Evolutionary conservation across 2,329 filamentous ascomycete species (phyloP).

Genomic region (Ambrosiella xylebori): DNA sequence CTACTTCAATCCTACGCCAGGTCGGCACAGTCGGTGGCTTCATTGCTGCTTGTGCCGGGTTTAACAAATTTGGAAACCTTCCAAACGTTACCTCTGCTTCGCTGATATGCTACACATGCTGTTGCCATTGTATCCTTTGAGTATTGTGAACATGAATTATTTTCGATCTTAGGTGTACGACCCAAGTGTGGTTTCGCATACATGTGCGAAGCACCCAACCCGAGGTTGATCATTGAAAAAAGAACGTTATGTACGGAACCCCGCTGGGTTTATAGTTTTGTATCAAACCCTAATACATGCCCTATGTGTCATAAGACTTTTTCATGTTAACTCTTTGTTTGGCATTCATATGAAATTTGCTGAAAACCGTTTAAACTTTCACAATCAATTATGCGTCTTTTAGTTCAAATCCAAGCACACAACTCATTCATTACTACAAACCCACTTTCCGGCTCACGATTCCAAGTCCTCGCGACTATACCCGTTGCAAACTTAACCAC

Average conservation of each 20-base stretch:
- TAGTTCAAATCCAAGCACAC: too few species aligned
- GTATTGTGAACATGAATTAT: not conserved
- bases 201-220: not conserved
- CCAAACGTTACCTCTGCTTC: not conserved
- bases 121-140: not conserved
- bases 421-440: too few species aligned
- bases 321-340: too few species aligned
- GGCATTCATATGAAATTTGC: too few species aligned
- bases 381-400: too few species aligned
- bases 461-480: not conserved
- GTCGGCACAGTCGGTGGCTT: not conserved
- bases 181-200: not conserved
- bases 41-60: not conserved
- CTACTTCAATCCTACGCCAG: not conserved
- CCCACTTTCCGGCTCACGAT: not conserved
- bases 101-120: not conserved
- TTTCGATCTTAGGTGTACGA: not conserved
- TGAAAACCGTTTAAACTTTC: too few species aligned
- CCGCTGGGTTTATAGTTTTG: too few species aligned
- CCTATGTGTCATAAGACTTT: too few species aligned
- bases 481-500: not conserved
- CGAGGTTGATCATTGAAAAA: not conserved
- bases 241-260: too few species aligned
- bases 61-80: not conserved
- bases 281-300: too few species aligned